Base-by-base conservation (phyloP, 768 basidiomycete genomes). In the Exidia glandulosa region DNA sequence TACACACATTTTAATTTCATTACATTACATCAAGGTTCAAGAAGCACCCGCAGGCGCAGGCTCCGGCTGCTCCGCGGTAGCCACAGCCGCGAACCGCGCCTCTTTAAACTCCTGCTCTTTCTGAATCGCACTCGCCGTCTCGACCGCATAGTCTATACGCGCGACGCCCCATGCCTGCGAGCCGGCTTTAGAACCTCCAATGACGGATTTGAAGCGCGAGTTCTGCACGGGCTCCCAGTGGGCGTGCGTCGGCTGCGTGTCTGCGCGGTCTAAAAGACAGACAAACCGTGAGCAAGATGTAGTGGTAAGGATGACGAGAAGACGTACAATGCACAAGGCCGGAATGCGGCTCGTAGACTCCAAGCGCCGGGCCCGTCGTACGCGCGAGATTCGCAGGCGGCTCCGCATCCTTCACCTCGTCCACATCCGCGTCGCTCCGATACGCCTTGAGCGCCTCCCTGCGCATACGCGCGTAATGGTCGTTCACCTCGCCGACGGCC, bases 271-370 rank as follows among this genome's bases (percentile, higher is more conserved):
- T 92, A 60, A 10, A 34, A 29, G 65, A 30, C 47, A 61, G 41
- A 29, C 54, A 32, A 60, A 62, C 32, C 33, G 23, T 23, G 61
- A 61, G 47, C 32, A 60, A 27, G 61, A 36, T 59, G 36, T 6
- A 32, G 25, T 55, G 37, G 32, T 47, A 29, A 30, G 27, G 29
- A 37, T 29, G 33, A 12, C 61, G 54, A 37, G 14, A 50, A 52
- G 10, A 76, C 85, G 67, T 67, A 91, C 90, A 89, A 66, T 86
- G 81, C 5, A 91, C 79, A 32, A 85, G 69, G 37, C 85, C 84
- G 0, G 85, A 79, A 67, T 95, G 91, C 7, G 90, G 84, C 64
- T 95, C 93, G 66, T 93, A 94, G 25, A 85, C 76, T 1, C 90
- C 91, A 50, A 79, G 74, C 4, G 63, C 63, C 9, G 60, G 66